These are phyloP conservation scores for Vitis hybrid DNA, from an alignment of 177 flowering plant species.

Conservation along the genomic window DNA sequence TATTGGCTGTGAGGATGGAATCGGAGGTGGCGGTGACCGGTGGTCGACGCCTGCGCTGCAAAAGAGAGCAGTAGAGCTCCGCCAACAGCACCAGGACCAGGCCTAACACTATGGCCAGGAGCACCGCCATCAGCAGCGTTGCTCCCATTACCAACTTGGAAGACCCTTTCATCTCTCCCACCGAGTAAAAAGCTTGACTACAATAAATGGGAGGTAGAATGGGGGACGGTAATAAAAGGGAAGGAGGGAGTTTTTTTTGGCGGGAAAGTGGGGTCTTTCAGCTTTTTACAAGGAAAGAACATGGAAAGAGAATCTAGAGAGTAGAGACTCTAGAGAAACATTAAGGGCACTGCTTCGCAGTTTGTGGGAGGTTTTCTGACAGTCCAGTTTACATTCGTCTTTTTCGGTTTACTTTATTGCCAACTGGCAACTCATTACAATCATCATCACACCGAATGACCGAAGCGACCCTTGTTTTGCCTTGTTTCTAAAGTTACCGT, in stretches of 20 bases:
- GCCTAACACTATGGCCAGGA: constrained; percentile 58
- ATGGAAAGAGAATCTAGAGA: constrained; percentile 19
- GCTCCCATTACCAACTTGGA: constrained; percentile 78
- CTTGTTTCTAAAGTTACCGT: too few species aligned
- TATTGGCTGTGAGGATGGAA: constrained; percentile 2
- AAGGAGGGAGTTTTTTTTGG: constrained; percentile 30
- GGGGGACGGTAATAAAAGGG: constrained; percentile 1
- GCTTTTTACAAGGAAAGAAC: constrained; percentile 13
- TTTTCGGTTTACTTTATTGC: neutral
- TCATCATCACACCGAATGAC: too few species aligned
- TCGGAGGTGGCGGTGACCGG: constrained; percentile 8
- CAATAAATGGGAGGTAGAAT: neutral
- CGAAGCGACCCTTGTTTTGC: too few species aligned
- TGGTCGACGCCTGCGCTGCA: constrained; percentile 43
- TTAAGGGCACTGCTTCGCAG: constrained; percentile 2
- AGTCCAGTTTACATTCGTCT: constrained; percentile 29
- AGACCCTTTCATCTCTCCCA: constrained; percentile 54
- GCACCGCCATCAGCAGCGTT: constrained; percentile 56
- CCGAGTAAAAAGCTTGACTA: too few species aligned
- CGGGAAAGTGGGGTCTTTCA: constrained; percentile 41
- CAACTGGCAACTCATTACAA: too few species aligned
- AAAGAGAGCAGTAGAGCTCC: constrained; percentile 87
- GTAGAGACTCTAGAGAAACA: neutral
- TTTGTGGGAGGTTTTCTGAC: constrained; percentile 20
- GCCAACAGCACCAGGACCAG: constrained; percentile 66